These are phyloP conservation scores for Trichosporon sp. DNA, from an alignment of 1,284 basidiomycete species.

Conservation along the genomic window DNA sequence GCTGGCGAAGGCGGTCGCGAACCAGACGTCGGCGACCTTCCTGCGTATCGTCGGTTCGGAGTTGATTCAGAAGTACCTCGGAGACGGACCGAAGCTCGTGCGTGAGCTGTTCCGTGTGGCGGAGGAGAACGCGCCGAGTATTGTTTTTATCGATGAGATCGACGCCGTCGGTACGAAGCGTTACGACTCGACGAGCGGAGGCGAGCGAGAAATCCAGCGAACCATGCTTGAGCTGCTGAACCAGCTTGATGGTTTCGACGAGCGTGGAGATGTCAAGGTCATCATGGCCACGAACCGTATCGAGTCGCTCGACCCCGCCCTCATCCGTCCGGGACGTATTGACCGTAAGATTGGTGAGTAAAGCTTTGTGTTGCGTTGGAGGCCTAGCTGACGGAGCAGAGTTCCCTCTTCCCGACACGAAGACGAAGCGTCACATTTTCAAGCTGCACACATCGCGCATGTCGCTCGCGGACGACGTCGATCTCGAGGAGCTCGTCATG, in stretches of 20 bases:
- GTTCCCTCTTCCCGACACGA: conserved; percentile 90
- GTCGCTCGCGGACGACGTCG: conserved; percentile 89
- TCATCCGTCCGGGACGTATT: conserved; percentile 97
- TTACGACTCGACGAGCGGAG: conserved; percentile 93
- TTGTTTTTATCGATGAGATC: conserved; percentile 99
- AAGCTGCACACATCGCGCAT: conserved; percentile 94
- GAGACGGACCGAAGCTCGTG: conserved; percentile 98
- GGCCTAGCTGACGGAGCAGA: conserved; percentile 58
- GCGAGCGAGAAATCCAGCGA: conserved; percentile 97
- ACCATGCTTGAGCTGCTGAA: conserved; percentile 89
- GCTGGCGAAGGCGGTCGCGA: conserved; percentile 96
- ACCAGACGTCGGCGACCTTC: conserved; percentile 98
- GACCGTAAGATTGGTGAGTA: conserved; percentile 84
- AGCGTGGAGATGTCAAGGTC: conserved; percentile 97
- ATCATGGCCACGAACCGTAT: conserved; percentile 65
- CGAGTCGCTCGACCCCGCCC: conserved; percentile 91
- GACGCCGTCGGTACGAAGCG: conserved; percentile 99
- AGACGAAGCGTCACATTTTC: conserved; percentile 98
- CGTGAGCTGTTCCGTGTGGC: conserved; percentile 96
- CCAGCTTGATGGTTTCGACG: conserved; percentile 91
- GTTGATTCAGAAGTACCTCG: conserved; percentile 98
- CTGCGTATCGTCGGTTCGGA: conserved; percentile 96
- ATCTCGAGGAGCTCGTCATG: conserved; percentile 93
- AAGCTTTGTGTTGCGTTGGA: conserved; percentile 21
- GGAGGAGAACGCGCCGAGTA: conserved; percentile 95